Conservation (phyloP, 116 monocot species). For the Posidonia oceanica region DNA sequence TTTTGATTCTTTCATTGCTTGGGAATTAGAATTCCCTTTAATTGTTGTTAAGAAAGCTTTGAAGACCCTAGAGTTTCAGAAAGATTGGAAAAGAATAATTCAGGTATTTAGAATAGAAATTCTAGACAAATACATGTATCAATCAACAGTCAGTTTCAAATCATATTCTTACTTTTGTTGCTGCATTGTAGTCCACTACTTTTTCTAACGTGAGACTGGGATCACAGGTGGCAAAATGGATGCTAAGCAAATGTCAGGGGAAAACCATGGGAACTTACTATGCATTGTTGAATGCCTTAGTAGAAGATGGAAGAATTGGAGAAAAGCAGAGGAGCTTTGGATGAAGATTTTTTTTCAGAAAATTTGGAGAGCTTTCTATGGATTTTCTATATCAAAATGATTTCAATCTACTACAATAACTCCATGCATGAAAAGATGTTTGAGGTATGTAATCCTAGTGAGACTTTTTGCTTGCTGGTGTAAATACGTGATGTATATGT, state of each 20-base stretch:
- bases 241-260: slow-evolving; percentile 98
- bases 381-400: slow-evolving; percentile 78
- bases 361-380: slow-evolving; percentile 80
- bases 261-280: slow-evolving; percentile 92
- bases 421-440: no score
- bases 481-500: no score
- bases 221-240: slow-evolving; percentile 79
- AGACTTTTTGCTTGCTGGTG: no score
- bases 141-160: not conserved
- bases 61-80: no score
- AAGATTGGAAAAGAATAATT: no score
- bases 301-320: slow-evolving; percentile 81
- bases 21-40: no score
- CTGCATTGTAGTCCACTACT: not conserved
- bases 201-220: not conserved
- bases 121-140: not conserved
- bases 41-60: no score
- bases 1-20: slow-evolving; percentile 90
- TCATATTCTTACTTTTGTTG: not conserved
- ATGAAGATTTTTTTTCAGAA: slow-evolving; percentile 58
- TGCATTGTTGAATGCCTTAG: slow-evolving; percentile 76
- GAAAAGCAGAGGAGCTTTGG: slow-evolving; percentile 90
- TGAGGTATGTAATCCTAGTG: no score
- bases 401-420: slow-evolving; percentile 64
- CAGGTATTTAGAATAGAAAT: no score